Evolutionary conservation across 192 early-diverging fungal species (phyloP), one percentile per base, ranked within the genome.

Genomic region (Cladochytrium replicatum): DNA sequence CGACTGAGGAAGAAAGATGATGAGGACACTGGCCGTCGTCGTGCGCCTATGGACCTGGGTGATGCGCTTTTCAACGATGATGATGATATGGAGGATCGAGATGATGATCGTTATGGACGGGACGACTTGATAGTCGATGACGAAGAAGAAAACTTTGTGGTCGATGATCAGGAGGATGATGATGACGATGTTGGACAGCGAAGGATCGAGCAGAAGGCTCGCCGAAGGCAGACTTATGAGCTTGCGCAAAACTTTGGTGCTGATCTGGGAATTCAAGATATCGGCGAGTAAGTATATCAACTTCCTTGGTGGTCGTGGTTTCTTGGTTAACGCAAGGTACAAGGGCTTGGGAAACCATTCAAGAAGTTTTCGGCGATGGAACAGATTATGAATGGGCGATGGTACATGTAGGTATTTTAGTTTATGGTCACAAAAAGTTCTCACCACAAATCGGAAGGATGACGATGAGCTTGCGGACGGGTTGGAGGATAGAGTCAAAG

Each of bases 301-400:
- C 55, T 28, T 32, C 62, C 37, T 49, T 60, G 17, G 37, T 50
- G 30, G 61, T 0, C 26, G 41, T 23, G 40, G 48, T 21, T 29
- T 32, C 3, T 24, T 32, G 8, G 41, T 60, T 15, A 6, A 23
- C 29, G 1, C 46, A 4, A 22, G 41, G 3, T 26, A 6, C 27
- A 60, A 80, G 75, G 27, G 72, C 78, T 25, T 80, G 83, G 77
- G 63, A 72, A 34, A 86, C 93, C 52, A 77, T 87, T 57, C 77
- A 85, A 39, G 84, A 89, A 46, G 81, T 94, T n/a, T 94, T 97
- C 69, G 93, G 90, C 24, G 85, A 84, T 48, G 90, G 88, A 54
- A 77, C 66, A n/a, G 90, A 97, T 30, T 97, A 97, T 52, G 81
- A 71, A 11, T 85, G 74, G 51, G 85, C 85, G 59, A 64, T 74